Conservation (phyloP, 164 flowering plant genomes). For the Hamamelis virginiana region DNA sequence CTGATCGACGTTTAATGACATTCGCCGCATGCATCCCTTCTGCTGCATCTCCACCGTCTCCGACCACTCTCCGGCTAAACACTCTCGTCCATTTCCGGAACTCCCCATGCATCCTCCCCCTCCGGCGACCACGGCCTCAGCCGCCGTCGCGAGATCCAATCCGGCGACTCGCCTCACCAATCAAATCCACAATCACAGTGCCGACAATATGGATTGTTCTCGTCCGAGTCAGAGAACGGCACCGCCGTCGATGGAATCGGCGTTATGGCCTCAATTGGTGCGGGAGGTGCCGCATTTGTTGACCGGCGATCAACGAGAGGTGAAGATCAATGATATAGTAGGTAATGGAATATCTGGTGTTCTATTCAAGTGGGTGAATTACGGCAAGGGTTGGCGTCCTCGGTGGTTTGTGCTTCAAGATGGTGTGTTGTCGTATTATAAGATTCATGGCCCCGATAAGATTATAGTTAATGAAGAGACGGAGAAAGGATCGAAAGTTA, state of each 20-base stretch:
- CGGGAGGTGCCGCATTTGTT: slow-evolving; percentile 27
- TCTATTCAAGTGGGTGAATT: slow-evolving; percentile 93
- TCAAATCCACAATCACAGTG: neutral
- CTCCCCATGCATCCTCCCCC: slow-evolving; percentile 7
- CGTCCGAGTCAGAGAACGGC: slow-evolving; percentile 16
- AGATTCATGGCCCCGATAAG: slow-evolving; percentile 88
- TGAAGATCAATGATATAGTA: slow-evolving; percentile 71
- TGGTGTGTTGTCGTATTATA: slow-evolving; percentile 57
- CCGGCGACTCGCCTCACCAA: slow-evolving; percentile 9
- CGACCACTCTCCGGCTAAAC: slow-evolving; percentile 22
- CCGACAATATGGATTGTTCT: slow-evolving; percentile 3
- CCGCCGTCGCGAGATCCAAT: slow-evolving; percentile 26
- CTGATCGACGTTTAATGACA: neutral
- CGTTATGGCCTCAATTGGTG: slow-evolving; percentile 19
- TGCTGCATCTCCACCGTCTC: slow-evolving; percentile 42
- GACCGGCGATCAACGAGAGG: slow-evolving; percentile 25
- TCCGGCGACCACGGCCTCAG: neutral
- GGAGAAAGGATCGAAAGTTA: slow-evolving; percentile 78
- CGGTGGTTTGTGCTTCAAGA: slow-evolving; percentile 80
- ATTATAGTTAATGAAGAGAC: slow-evolving; percentile 62
- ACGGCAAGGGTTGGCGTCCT: slow-evolving; percentile 94
- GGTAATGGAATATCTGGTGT: slow-evolving; percentile 80
- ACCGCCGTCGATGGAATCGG: slow-evolving; percentile 9
- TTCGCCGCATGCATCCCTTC: slow-evolving; percentile 34
- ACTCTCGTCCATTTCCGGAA: slow-evolving; percentile 6